Base-by-base conservation (phyloP, 148 eudicot genomes). In the Rhododendron molle region DNA sequence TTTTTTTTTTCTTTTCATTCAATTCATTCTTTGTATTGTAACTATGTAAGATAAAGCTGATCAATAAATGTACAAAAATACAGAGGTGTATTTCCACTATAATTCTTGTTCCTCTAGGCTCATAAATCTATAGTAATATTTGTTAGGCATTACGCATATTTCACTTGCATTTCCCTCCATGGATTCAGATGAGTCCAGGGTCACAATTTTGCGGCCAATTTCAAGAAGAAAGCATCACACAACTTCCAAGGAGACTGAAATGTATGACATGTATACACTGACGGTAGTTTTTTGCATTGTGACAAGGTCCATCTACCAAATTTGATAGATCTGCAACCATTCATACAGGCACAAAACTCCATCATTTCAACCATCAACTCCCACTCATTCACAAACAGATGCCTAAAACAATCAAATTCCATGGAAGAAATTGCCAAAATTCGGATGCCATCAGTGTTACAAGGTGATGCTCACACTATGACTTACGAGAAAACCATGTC, bases 11-110 rank as follows among this genome's bases (percentile, higher is more conserved):
- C 34, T 32, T 79, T 56, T 46, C 9, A 23, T 87, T 83, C 74
- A 23, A 47, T 87, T 87, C 76, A 87, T 87, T 87, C 86, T 87
- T 87, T 87, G 86, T 83, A 67, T 30, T 69, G 62, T 80, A 58
- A n/a, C 78, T 38, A 60, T 40, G 71, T 76, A 65, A 67, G 13
- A 76, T 71, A 30, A 71, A 30, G 76, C 54, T 77, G 79, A 83
- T 69, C 49, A 87, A 83, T 83, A 71, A 62, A 83, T 78, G 81
- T 80, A n/a, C 34, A 86, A 58, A 80, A 30, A 44, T 74, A 76
- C 6, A 81, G 47, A 54, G 69, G 46, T 81, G 26, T 34, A 54
- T 81, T 81, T 32, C 38, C 18, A 28, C 32, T 81, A 47, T 13
- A n/a, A 30, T 52, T 52, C 36, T 65, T 56, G 12, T 81, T 81